Evolutionary conservation across 352 stramenopile genomes (phyloP).

Genomic region (Phytophthora rubi): DNA sequence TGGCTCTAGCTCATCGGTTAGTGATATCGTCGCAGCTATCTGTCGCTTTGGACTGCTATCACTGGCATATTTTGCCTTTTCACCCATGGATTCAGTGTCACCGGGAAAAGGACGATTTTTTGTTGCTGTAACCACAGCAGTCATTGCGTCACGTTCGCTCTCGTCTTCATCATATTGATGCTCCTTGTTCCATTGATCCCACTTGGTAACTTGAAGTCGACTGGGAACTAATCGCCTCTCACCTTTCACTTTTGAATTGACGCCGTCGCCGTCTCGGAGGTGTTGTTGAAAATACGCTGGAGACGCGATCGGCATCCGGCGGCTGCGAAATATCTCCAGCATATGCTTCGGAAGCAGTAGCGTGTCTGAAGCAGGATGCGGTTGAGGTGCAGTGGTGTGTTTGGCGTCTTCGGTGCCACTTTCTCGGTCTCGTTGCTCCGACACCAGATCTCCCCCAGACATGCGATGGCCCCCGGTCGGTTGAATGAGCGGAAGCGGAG

Average conservation of each 20-base stretch:
- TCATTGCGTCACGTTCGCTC: constrained; percentile 30
- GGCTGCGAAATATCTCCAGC: constrained; percentile 70
- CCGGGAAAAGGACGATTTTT: neutral
- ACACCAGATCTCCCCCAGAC: constrained; percentile 11
- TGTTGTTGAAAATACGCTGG: constrained; percentile 58
- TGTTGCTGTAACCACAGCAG: constrained; percentile 13
- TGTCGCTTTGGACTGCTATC: constrained; percentile 8
- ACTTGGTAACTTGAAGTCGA: constrained; percentile 45
- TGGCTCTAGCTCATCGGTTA: constrained; percentile 9
- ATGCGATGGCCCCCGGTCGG: constrained; percentile 22
- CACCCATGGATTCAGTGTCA: neutral
- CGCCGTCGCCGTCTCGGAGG: constrained; percentile 37
- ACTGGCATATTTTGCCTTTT: neutral
- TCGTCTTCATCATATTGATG: constrained; percentile 23
- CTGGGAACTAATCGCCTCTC: constrained; percentile 8
- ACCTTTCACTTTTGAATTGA: constrained; percentile 1
- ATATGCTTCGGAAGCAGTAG: constrained; percentile 71
- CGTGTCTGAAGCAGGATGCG: constrained; percentile 28
- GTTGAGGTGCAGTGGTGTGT: neutral
- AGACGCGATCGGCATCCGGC: constrained; percentile 72
- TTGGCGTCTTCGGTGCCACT: neutral
- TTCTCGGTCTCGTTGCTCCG: constrained; percentile 13
- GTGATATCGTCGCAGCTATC: constrained; percentile 3
- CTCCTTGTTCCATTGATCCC: constrained; percentile 49
- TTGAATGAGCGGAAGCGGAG: constrained; percentile 38